Base-by-base conservation (phyloP, 208 protist genomes). In the Histomonas meleagridis region DNA sequence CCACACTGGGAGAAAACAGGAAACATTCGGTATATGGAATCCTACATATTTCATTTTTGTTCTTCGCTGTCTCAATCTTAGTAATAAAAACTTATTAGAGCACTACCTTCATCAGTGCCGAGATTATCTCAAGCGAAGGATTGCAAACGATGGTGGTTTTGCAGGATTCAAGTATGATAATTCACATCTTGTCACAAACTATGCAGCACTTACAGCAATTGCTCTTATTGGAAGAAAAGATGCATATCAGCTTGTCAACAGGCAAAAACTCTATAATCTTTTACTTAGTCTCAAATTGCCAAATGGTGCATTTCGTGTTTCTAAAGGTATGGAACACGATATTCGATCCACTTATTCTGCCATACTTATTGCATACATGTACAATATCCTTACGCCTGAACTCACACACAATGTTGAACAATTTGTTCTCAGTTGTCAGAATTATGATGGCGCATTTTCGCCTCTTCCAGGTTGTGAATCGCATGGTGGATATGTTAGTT, bases 281-380 rank as follows among this genome's bases (percentile, higher is more conserved):
- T 38, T 93, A 18, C 43, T 91, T 0, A 28, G n/a, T 16, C 26
- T 69, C 4, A 93, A 95, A 90, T 53, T 49, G 0, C 12, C 60
- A 21, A 91, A 95, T 14, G 96, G 96, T 53, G 92, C 93, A 23
- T 97, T 97, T 81, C 28, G 28, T 49, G 95, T 96, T 94, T 94
- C 96, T 62, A 51, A 91, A 0, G 94, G 94, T 21, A 95, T 95
- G 28, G 96, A 97, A 90, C 90, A 90, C 35, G 95, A 96, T 86
- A 92, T 96, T 28, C 92, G 95, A 18, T 9, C 72, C 14, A 76
- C 79, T 14, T 92, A 91, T 49, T 2, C 10, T 2, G 92, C 78
- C 16, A 3, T 93, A 32, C 40, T 62, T 0, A 57, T 62, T 62
- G 78, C 92, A 26, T 2, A 79, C 16, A 49, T 5, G 0, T 72